These are phyloP conservation scores for Neofusicoccum laricinum DNA, from an alignment of 2,329 filamentous ascomycete species.

Conservation along the genomic window DNA sequence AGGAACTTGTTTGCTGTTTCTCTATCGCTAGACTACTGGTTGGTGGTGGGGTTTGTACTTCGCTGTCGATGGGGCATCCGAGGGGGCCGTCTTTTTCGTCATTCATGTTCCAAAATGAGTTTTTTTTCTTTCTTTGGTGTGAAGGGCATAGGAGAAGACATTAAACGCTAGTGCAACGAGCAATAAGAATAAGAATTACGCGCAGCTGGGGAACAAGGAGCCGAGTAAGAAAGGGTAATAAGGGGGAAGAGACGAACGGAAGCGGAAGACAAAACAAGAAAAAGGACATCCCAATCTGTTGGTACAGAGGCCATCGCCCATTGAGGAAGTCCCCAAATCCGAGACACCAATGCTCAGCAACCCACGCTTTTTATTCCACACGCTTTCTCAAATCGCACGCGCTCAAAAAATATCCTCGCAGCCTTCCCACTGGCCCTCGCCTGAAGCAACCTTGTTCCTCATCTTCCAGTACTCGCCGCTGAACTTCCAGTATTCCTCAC, in stretches of 20 bases:
- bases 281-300: neutral
- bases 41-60: too few species aligned
- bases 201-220: neutral
- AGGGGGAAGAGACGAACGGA: neutral
- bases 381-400: neutral
- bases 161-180: neutral
- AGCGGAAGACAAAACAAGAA: neutral
- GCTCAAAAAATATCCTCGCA: conserved; percentile 71
- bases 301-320: neutral
- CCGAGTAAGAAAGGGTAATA: neutral
- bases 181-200: neutral
- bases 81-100: neutral
- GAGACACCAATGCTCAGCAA: neutral
- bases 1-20: too few species aligned
- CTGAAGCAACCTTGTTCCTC: conserved; percentile 63
- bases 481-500: conserved; percentile 87
- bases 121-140: neutral
- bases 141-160: neutral
- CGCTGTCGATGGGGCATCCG: too few species aligned
- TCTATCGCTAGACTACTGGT: too few species aligned
- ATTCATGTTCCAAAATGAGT: neutral
- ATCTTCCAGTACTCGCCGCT: conserved; percentile 85
- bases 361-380: neutral
- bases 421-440: conserved; percentile 63
- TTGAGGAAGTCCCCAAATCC: neutral